Evolutionary conservation across 2,329 filamentous ascomycete species (phyloP), one percentile per base, ranked within the genome.

Genomic region (Aspergillus sp.): DNA sequence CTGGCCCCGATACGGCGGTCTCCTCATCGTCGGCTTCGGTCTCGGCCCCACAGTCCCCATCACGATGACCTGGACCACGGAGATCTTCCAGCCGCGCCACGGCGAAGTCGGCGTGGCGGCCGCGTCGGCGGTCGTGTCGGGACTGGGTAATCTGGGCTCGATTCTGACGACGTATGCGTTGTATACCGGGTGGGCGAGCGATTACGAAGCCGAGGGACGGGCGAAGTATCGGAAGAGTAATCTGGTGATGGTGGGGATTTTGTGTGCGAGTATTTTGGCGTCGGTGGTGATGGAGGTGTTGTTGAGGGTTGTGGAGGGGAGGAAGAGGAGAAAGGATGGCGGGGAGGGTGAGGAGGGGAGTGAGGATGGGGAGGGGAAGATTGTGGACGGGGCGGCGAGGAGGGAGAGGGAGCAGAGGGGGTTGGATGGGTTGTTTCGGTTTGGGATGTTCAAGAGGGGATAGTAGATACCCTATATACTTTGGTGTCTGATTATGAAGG

Each of bases 61-160:
- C 70, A 94, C 90, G 74, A 96, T 96, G 92, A 89, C 92, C 39
- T 96, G 92, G 92, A 92, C 90, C 32, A 91, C 87, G 63, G 90
- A 96, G 76, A 89, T 96, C 70, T 96, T 96, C 80, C 92, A 96
- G 77, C 85, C 85, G 32, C 89, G 92, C 12, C 92, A 96, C 71
- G 91, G 92, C 51, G 92, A 96, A 75, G 91, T 96, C 22, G 92
- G 92, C 57, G 92, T 96, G 6, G 92, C 92, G 4, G 90, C 92
- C 14, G 92, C 92, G 0, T 87, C 90, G 1, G 92, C 92, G 2
- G 82, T 96, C 11, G 92, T 96, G 0, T 95, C 91, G 0, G 92
- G 92, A 0, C 81, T 96, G 45, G 92, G 92, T 0, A 96, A 96
- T 70, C 80, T 96, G 18, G 92, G 92, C 31, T 92, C 89, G 69